A percentile compares a stretch with the other conserved stretches of the same genome.
These are phyloP conservation scores for Powellomyces hirtus DNA, from an alignment of 192 early-diverging fungal species.

Conservation along the genomic window DNA sequence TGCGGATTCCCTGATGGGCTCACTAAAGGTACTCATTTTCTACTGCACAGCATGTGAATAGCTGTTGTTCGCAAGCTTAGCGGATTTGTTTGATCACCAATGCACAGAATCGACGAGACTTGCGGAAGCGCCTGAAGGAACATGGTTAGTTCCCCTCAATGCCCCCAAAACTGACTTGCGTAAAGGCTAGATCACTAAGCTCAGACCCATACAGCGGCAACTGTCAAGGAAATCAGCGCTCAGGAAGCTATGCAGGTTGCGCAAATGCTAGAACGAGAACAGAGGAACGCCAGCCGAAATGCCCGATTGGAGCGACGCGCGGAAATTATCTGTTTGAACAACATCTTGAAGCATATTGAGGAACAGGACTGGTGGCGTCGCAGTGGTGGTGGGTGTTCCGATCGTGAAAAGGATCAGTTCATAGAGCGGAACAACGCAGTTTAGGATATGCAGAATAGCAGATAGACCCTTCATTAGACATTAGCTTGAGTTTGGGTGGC, in stretches of 20 bases:
- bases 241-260: background rate
- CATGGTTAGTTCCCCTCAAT: background rate
- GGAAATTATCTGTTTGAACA: conserved; percentile 9
- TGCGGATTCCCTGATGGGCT: background rate
- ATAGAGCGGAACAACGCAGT: background rate
- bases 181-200: too few species aligned
- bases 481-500: too few species aligned
- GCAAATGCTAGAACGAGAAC: background rate
- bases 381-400: too few species aligned
- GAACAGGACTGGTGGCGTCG: conserved; percentile 7
- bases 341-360: conserved; percentile 3
- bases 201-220: background rate
- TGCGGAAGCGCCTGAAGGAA: background rate
- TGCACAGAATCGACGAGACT: background rate
- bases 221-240: background rate
- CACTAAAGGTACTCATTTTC: background rate
- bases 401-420: background rate
- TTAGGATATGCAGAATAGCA: too few species aligned
- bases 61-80: too few species aligned
- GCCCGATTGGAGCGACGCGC: conserved; percentile 7
- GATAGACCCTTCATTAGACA: too few species aligned
- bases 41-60: too few species aligned
- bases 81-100: background rate
- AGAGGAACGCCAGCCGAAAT: background rate
- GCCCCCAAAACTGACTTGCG: too few species aligned